Evolutionary conservation across 2,329 filamentous ascomycete genomes (phyloP), one percentile per base, ranked within the genome.

Genomic region (Aureobasidium mangrovei): DNA sequence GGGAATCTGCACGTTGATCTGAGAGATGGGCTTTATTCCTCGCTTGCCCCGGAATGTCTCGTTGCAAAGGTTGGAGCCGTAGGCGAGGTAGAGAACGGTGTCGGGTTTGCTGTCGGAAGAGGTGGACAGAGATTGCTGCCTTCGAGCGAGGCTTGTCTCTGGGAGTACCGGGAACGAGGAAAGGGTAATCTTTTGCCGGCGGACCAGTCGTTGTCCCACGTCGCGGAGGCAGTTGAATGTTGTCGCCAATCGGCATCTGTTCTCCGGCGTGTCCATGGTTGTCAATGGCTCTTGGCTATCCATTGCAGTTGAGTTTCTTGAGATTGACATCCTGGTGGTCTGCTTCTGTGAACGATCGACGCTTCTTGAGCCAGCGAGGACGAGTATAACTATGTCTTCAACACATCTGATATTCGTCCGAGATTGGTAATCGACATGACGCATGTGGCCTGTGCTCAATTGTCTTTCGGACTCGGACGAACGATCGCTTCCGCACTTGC

Each of bases 51-150:
- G 77, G 69, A 97, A 96, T 0, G 87, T 94, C 67, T 88, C 74
- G 10, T 84, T 81, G 57, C 79, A 82, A 58, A 97, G 80, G 68
- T 97, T 97, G 51, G 90, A 95, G 61, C 91, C 93, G 67, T 96
- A 97, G 8, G 91, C 91, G 18, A 70, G 65, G 56, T 70, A 70
- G 6, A 70, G 58, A 6, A 68, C 61, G 5, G 66, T 70, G 4
- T 54, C 49, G 9, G 49, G 24, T 35, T 44, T 24, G 9, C 36
- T 29, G 38, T 58, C 54, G 31, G 46, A 18, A 18, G 44, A 45
- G 5, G 47, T 29, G 7, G 54, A 51, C 6, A 49, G 24, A 8
- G 38, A 42, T n/a, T 49, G 44, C 24, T 47, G 45, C 38, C 49
- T 52, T 41, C 54, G 43, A 24, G 40, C 53, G 9, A 42, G 35